Base-by-base conservation (phyloP, 495 filamentous ascomycete genomes). In the Collariella sp. region DNA sequence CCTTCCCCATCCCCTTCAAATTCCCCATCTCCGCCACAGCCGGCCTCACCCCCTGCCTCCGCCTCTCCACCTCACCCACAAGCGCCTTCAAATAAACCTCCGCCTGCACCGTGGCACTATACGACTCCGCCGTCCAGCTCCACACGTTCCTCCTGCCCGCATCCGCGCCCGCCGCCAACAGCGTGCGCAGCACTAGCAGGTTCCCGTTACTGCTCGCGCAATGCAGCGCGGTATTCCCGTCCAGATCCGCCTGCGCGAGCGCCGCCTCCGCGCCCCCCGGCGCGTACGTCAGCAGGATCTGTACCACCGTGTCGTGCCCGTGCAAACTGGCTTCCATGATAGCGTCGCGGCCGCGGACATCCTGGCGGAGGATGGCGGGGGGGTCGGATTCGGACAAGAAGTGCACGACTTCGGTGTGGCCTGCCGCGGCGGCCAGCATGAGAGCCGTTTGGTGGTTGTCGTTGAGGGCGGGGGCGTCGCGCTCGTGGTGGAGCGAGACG, bases 191-290 rank as follows among this genome's bases (percentile, higher is more conserved):
- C 3, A 86, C 82, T 54, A 87, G 82, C 35, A 89, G 68, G 59
- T 88, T 80, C 13, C 88, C 88, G 60, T 85, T 77, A 52, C 70
- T 72, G 57, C 76, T 79, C 50, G 80, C 76, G 67, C 79, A 82
- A 70, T 94, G 88, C 50, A 93, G 75, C 12, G 87, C 82, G 19
- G 86, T 91, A 62, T 91, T 90, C 11, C 88, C 88, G 19, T 81
- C 73, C 11, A 68, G 57, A 64, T 94, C 88, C 3, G 69, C 67
- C 57, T 70, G 67, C 33, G 60, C 64, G 31, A 78, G 67, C 16
- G 79, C 78, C 19, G 72, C 72, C 36, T 67, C 54, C 35, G 72
- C 62, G 47, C 79, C 70, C 7, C 62, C 68, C 49, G 78, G 74
- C 2, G 67, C 70, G 35, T 73, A 79, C 7, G 78, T 79, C 31